These are phyloP conservation scores for Sextonia rubra DNA, from an alignment of 164 flowering plant species.

Conservation along the genomic window DNA sequence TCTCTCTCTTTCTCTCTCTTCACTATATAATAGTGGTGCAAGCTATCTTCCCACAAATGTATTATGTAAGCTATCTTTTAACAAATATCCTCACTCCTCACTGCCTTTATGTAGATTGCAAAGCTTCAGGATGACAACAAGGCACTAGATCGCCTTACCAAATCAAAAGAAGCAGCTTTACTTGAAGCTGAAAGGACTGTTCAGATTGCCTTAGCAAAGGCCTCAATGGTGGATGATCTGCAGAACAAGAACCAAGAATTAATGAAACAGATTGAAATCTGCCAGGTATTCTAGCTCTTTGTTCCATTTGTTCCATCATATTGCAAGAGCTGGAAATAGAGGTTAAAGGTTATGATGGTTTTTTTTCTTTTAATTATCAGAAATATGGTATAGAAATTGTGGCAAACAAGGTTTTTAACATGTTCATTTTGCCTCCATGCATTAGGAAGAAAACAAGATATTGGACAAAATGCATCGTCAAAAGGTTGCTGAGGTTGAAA, in stretches of 20 bases:
- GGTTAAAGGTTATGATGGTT: no score
- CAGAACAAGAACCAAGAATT: slow-evolving; percentile 75
- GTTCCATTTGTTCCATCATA: not conserved
- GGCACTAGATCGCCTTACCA: slow-evolving; percentile 71
- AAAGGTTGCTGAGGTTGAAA: slow-evolving; percentile 68
- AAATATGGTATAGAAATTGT: no score
- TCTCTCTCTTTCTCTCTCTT: no score
- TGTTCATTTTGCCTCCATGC: not conserved
- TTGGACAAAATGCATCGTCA: slow-evolving; percentile 69
- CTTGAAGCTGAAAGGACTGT: slow-evolving; percentile 70
- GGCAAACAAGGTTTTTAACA: not conserved
- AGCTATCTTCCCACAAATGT: no score
- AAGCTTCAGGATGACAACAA: slow-evolving; percentile 70
- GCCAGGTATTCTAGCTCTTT: slow-evolving; percentile 47
- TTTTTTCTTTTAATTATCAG: no score
- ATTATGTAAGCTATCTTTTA: no score
- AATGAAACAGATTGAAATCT: slow-evolving; percentile 69
- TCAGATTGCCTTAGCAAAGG: slow-evolving; percentile 62
- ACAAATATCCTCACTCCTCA: not conserved
- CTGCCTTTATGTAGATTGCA: slow-evolving; percentile 17
- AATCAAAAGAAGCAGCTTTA: slow-evolving; percentile 74
- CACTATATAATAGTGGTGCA: no score
- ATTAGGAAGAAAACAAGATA: slow-evolving; percentile 64
- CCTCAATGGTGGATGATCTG: slow-evolving; percentile 70
- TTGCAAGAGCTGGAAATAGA: not conserved